Base-by-base conservation (phyloP, 495 filamentous ascomycete genomes). In the Penicillium lividum region DNA sequence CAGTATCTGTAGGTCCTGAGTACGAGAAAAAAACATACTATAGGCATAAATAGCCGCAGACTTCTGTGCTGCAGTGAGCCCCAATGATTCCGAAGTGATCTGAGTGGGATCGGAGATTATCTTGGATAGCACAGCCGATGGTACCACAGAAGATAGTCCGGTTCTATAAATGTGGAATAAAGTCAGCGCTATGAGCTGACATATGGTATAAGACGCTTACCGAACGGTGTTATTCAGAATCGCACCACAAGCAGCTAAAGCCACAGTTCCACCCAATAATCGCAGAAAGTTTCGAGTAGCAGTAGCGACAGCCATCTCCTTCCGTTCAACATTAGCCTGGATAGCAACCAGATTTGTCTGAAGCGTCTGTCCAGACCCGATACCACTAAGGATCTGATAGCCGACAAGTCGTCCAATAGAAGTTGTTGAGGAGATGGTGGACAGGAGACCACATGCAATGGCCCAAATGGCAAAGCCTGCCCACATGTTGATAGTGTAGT, bases 261-360 rank as follows among this genome's bases (percentile, higher is more conserved):
- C 53, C 2, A 55, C 15, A 16, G 53, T 55, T 15, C 53, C 53
- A 33, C 53, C 53, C 18, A 55, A n/a, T 7, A 55, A 8, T 11
- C 53, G 53, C 5, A 55, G 9, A n/a, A 55, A 55, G 16, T 55
- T 55, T 22, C 53, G 11, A 10, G 53, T 55, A 11, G 53, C 40
- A 34, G 53, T 55, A n/a, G 42, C 53, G 25, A 55, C 53, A 34
- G 53, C 53, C 53, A 55, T 55, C 22, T 55, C 53, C 4, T 55
- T 55, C 16, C 40, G 45, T 25, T 55, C 9, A 25, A 55, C 53
- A 7, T 40, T 47, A 16, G 53, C 53, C 13, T 55, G 53, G 28
- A 55, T 45, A 28, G 53, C 53, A 30, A 55, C 38, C 3, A 55
- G 16, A 29, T 31, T 34, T 36, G 53, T 55, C 42, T 55, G 53